Conservation (phyloP, 2,329 filamentous ascomycete genomes). For the Nakataea oryzae region DNA sequence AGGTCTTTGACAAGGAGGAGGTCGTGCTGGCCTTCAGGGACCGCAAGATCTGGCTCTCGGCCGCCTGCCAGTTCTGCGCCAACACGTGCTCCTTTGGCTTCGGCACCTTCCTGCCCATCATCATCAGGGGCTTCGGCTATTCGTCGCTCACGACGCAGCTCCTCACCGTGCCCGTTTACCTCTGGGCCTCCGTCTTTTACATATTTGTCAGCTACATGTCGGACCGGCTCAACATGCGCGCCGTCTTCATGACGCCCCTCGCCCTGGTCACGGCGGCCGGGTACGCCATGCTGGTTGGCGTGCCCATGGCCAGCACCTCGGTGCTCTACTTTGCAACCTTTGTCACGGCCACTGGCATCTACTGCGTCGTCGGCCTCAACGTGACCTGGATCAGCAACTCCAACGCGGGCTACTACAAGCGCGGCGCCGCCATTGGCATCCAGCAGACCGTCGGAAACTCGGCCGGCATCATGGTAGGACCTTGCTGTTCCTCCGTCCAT, state of each 20-base stretch:
- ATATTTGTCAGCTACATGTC: conserved; percentile 5
- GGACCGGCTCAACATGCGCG: conserved; percentile 7
- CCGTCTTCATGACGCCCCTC: conserved; percentile 7
- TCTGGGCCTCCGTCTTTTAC: conserved; percentile 6
- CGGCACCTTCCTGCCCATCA: conserved; percentile 28
- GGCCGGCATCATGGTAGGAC: conserved; percentile 12
- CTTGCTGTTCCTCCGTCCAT: conserved; percentile 6
- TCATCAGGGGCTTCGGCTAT: conserved; percentile 12
- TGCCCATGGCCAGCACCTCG: conserved; percentile 5
- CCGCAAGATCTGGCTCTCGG: conserved; percentile 16
- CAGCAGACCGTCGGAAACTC: conserved; percentile 13
- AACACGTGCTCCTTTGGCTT: conserved; percentile 28
- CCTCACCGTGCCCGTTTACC: conserved; percentile 7
- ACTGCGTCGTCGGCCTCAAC: conserved; percentile 10
- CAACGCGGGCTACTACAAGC: conserved; percentile 11
- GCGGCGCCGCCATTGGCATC: conserved; percentile 9
- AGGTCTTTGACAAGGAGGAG: conserved; percentile 11
- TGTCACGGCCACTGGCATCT: conserved; percentile 10
- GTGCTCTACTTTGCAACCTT: conserved; percentile 10
- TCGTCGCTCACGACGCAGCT: conserved; percentile 4
- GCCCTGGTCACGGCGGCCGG: conserved; percentile 5
- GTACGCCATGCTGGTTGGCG: conserved; percentile 6
- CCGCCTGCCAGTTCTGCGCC: conserved; percentile 24
- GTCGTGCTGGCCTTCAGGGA: conserved; percentile 14
- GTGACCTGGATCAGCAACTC: conserved; percentile 8